Conservation (phyloP, 345 rosid genomes). For the Citrus unshiu region DNA sequence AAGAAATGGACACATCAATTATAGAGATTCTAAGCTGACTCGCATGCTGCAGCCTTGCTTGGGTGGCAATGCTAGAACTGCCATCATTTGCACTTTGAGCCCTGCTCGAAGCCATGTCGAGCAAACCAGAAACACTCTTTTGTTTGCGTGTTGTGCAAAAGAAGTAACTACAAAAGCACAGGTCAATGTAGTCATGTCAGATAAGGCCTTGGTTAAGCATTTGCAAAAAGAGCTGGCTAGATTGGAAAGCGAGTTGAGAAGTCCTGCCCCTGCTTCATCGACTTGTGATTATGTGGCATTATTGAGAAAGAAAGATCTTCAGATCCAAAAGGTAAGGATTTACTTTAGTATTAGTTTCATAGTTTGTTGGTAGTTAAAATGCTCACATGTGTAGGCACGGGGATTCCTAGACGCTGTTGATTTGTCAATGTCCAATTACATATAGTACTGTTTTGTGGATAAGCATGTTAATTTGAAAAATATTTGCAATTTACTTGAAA, state of each 20-base stretch:
- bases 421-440: not conserved
- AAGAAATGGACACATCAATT: conserved; percentile 89
- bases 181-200: conserved; percentile 97
- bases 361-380: not conserved
- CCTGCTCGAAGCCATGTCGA: conserved; percentile 97
- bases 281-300: conserved; percentile 55
- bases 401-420: not conserved
- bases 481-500: not conserved
- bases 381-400: not conserved
- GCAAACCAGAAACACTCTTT: conserved; percentile 94
- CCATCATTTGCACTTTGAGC: conserved; percentile 92
- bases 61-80: conserved; percentile 98
- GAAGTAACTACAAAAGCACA: conserved; percentile 97
- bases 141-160: conserved; percentile 97
- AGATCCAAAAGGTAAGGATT: conserved; percentile 73
- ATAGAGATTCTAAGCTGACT: conserved; percentile 94
- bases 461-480: not conserved
- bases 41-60: conserved; percentile 90
- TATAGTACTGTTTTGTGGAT: not conserved
- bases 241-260: conserved; percentile 82
- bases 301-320: conserved; percentile 86
- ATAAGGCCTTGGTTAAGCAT: conserved; percentile 95
- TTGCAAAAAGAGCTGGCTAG: conserved; percentile 90
- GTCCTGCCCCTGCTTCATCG: conserved; percentile 56
- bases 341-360: conserved; percentile 7